phyloP scores from a whole-genome alignment of 352 stramenopile species.

The Blastocystis sp. region DNA sequence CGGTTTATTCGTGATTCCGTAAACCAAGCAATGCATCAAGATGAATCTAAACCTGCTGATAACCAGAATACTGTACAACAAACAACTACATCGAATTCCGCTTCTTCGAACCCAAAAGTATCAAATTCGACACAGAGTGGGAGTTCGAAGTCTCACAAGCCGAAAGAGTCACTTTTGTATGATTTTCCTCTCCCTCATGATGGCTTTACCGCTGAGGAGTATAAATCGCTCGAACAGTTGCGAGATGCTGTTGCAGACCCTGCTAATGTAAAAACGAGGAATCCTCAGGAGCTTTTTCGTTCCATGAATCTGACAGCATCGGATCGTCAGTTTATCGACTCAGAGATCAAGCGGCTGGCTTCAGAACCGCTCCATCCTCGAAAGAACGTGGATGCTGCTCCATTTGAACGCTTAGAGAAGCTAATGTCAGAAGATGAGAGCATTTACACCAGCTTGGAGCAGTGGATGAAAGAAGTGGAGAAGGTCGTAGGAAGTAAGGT shows the following conservation, averaged over 20 bases:
- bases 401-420: neutral
- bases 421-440: neutral
- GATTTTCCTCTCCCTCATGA: neutral
- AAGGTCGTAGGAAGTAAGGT: neutral
- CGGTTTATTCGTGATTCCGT: neutral
- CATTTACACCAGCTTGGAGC: neutral
- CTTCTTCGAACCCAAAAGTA: neutral
- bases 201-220: neutral
- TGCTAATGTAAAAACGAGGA: neutral
- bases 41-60: neutral
- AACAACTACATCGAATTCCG: neutral
- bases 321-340: neutral
- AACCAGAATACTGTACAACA: neutral
- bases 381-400: neutral
- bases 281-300: neutral
- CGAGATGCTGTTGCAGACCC: neutral
- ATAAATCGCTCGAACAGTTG: neutral
- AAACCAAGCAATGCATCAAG: neutral
- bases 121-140: neutral
- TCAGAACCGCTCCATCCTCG: neutral
- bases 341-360: neutral
- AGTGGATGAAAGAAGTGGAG: constrained; percentile 22
- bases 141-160: neutral
- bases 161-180: neutral
- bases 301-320: neutral